Evolutionary conservation across 106 monocot species (phyloP).

Genomic region (Platanthera zijinensis): DNA sequence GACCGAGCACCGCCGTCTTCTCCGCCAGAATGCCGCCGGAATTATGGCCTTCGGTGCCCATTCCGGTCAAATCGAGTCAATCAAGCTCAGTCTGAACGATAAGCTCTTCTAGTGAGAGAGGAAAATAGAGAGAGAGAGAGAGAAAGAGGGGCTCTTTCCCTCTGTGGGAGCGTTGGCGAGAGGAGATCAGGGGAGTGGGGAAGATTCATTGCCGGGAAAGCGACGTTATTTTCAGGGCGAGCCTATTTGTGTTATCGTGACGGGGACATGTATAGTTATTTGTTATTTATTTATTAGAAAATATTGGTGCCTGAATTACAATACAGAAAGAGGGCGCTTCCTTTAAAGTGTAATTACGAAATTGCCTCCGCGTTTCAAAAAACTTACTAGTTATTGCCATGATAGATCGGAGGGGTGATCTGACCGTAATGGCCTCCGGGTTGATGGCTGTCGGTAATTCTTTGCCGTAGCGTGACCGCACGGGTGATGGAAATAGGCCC

Average conservation of each 20-base stretch:
- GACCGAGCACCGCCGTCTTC: constrained; percentile 21
- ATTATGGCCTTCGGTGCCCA: neutral
- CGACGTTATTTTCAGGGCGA: neutral
- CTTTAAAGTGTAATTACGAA: neutral
- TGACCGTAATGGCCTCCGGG: neutral
- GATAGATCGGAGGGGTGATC: neutral
- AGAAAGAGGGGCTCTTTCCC: neutral
- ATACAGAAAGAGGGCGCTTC: neutral
- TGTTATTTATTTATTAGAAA: no score
- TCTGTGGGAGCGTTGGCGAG: neutral
- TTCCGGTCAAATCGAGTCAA: neutral
- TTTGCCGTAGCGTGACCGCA: constrained; percentile 2
- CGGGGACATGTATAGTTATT: no score
- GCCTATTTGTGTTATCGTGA: neutral
- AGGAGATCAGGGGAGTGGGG: neutral
- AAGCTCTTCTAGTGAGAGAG: neutral
- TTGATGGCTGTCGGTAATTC: neutral
- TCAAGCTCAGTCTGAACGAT: neutral
- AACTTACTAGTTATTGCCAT: neutral
- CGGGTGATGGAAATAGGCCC: neutral
- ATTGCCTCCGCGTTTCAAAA: neutral
- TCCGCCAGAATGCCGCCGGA: constrained; percentile 5
- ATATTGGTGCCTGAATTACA: neutral
- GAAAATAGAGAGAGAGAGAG: neutral
- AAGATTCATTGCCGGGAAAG: neutral